A percentile compares a stretch with the other conserved stretches of the same genome.
Conservation (phyloP, 2,329 filamentous ascomycete species). For the Penicillium crustosum region DNA sequence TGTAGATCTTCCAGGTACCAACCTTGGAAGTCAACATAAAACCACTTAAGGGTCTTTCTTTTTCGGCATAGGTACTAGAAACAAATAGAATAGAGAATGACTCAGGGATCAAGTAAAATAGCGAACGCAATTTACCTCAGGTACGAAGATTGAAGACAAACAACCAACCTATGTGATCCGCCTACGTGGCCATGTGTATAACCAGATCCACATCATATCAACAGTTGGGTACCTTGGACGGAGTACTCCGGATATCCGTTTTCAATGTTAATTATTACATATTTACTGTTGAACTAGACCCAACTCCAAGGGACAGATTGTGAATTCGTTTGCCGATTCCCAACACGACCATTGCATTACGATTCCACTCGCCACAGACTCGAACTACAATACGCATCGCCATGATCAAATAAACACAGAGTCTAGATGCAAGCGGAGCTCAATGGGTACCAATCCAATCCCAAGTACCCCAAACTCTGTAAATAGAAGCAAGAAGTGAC, state of each 20-base stretch:
- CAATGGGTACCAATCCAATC: not conserved
- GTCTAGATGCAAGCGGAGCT: conserved; percentile 10
- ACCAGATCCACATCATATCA: not conserved
- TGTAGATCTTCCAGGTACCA: not conserved
- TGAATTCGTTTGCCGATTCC: conserved; percentile 7
- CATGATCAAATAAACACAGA: not conserved
- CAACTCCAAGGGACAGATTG: conserved; percentile 1
- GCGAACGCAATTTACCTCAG: not conserved
- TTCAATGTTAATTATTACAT: not conserved
- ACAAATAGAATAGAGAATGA: not conserved
- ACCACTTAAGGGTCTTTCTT: not conserved
- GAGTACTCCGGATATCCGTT: not conserved
- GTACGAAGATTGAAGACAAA: not conserved
- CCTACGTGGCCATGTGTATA: not conserved
- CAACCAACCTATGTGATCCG: not conserved
- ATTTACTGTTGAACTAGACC: not conserved
- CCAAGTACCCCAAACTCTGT: not conserved
- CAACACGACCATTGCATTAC: not conserved
- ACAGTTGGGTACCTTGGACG: not conserved
- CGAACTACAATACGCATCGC: not conserved
- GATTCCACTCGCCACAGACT: not conserved
- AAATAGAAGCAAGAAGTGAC: conserved; percentile 7
- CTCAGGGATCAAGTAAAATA: not conserved
- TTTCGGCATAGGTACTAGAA: not conserved
- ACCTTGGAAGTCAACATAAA: not conserved